Evolutionary conservation across 2,329 filamentous ascomycete species (phyloP), one percentile per base, ranked within the genome.

Genomic region (Trichoderma endophyticum): DNA sequence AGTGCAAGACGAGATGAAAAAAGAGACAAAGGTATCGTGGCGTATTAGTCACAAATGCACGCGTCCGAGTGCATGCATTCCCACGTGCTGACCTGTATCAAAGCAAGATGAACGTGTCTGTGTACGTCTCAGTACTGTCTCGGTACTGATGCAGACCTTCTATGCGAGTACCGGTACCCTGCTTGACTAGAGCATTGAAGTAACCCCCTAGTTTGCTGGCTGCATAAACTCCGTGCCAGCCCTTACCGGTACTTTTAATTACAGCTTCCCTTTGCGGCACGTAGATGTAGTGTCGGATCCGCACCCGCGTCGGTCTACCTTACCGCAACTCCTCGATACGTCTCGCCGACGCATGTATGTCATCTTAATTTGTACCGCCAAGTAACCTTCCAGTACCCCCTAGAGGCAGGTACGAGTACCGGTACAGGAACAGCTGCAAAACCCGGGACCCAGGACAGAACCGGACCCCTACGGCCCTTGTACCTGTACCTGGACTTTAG

Each of bases 71-170:
- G 51, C 65, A 39, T 68, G 51, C 54, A 59, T 68, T 32, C 34
- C 65, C 65, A 68, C 65, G 65, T 68, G 65, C 32, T 60, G 43
- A n/a, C 43, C 43, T 51, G 43, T 51, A 21, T 51, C n/a, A 51
- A 12, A 6, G 43, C 43, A 51, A 21, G n/a, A 21, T 51, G 43
- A 51, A 51, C 43, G 43, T 6, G 43, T 51, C n/a, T 6, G 43
- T 12, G 43, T 51, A 51, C 43, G 2, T 21, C 43, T 51, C 9
- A 6, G 9, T 51, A 51, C 43, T 21, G n/a, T 12, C 0, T 2
- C 0, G 43, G 1, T 51, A 51, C 43, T 21, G 43, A 24, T 51
- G 43, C 43, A 51, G 43, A 21, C 43, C 43, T n/a, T 51, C 43
- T 51, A 21, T 51, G n/a, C n/a, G 43, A 21, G 43, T 51, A 51